phyloP scores from a whole-genome alignment of 441 rosid species.

The Adansonia madagascariensis region DNA sequence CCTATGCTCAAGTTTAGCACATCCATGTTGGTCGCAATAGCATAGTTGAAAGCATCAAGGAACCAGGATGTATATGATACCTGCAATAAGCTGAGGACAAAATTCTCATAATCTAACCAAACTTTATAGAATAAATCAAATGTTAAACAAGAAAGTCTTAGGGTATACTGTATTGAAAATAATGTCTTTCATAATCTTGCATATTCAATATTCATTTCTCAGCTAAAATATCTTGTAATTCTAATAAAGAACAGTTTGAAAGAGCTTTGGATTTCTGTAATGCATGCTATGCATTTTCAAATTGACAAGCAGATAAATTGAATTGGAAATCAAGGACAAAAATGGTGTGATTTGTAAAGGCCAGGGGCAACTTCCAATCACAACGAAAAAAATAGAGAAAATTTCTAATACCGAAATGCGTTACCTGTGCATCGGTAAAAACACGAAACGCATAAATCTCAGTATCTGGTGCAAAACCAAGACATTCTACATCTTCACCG shows the following conservation, averaged over 20 bases:
- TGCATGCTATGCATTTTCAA: conserved; percentile 11
- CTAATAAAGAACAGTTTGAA: conserved; percentile 1
- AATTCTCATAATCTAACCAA: conserved; percentile 74
- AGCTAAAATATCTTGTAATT: neutral
- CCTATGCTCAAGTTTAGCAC: conserved; percentile 98
- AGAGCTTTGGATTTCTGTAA: neutral
- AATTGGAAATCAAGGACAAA: neutral
- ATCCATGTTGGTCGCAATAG: conserved; percentile 92
- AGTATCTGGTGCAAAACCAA: conserved; percentile 96
- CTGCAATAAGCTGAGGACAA: conserved; percentile 95
- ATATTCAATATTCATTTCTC: neutral
- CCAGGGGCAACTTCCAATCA: neutral
- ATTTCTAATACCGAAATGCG: conserved; percentile 37
- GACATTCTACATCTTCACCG: conserved; percentile 84
- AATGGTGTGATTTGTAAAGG: neutral
- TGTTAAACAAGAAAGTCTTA: neutral
- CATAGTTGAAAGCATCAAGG: conserved; percentile 98
- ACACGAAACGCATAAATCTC: conserved; percentile 96
- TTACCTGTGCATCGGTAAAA: conserved; percentile 99
- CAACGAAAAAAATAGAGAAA: conserved; percentile 22
- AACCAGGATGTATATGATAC: conserved; percentile 99
- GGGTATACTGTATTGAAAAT: neutral
- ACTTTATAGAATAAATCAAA: conserved; percentile 27
- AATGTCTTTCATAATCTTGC: neutral
- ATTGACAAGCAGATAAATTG: neutral